A percentile compares a stretch with the other conserved stretches of the same genome.
phyloP scores from a whole-genome alignment of 2,329 filamentous ascomycete species.

The Ceratocystis papillata region DNA sequence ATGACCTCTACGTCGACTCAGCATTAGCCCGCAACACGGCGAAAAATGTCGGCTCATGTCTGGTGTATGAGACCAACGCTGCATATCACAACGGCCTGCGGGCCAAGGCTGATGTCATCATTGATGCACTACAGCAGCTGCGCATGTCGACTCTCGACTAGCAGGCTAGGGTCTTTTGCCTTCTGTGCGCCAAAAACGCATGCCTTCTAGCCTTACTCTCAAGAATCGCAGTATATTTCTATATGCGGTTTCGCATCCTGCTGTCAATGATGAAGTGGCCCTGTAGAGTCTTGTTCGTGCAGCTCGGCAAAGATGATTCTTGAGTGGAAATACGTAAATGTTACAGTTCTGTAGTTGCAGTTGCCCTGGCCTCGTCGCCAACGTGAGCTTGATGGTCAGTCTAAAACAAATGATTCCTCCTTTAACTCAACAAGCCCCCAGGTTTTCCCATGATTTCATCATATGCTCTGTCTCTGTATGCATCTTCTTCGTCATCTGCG shows the following conservation, averaged over 20 bases:
- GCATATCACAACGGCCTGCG: constrained; percentile 81
- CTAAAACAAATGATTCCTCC: neutral
- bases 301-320: neutral
- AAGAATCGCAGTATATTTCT: neutral
- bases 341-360: neutral
- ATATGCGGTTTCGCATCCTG: neutral
- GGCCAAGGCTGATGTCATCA: constrained; percentile 60
- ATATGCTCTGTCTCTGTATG: constrained; percentile 23
- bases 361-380: neutral
- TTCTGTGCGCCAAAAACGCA: neutral
- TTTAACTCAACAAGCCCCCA: constrained; percentile 20
- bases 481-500: constrained; percentile 29
- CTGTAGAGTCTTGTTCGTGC: neutral
- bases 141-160: constrained; percentile 24
- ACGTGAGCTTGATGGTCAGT: neutral
- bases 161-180: neutral
- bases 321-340: neutral
- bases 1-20: constrained; percentile 90
- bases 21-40: constrained; percentile 64
- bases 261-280: neutral
- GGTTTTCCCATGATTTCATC: constrained; percentile 24
- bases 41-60: constrained; percentile 59
- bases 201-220: neutral
- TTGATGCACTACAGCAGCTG: constrained; percentile 48
- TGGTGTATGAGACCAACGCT: constrained; percentile 73